Percentiles rank a stretch among this genome's conserved stretches.
Conservation (phyloP, 345 rosid species). For the Ceriops decandra region DNA sequence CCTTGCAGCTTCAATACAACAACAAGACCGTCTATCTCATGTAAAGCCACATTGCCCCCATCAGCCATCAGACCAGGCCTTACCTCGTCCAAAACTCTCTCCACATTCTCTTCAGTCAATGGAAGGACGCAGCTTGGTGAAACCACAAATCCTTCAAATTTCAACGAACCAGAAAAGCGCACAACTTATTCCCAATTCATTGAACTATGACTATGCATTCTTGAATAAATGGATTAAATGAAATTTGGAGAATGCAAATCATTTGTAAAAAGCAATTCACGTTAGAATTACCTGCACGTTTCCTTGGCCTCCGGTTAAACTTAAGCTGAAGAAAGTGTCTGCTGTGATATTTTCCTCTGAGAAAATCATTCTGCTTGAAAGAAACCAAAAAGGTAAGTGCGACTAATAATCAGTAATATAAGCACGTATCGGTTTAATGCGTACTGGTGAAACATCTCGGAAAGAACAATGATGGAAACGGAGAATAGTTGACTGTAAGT, state of each 20-base stretch:
- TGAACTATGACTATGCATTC: too few relatives aligned
- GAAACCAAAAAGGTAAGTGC: constrained; percentile 21
- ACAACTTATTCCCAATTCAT: too few relatives aligned
- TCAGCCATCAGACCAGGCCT: constrained; percentile 89
- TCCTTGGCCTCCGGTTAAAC: constrained; percentile 24
- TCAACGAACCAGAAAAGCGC: background rate
- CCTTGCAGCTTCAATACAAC: constrained; percentile 88
- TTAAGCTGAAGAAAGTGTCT: constrained; percentile 21
- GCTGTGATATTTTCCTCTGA: constrained; percentile 41
- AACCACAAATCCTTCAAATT: constrained; percentile 38
- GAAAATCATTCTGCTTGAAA: constrained; percentile 42
- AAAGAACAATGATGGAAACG: background rate
- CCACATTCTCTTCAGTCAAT: constrained; percentile 87
- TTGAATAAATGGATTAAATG: too few relatives aligned
- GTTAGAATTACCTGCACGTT: constrained; percentile 31
- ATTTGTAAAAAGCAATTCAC: background rate
- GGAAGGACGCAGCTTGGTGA: constrained; percentile 71
- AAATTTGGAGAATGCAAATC: too few relatives aligned
- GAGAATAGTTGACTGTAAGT: background rate
- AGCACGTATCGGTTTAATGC: background rate
- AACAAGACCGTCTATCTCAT: constrained; percentile 92
- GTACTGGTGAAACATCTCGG: background rate
- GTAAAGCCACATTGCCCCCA: constrained; percentile 92
- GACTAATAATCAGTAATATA: background rate
- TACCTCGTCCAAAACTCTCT: constrained; percentile 79